phyloP scores from a whole-genome alignment of 2,329 filamentous ascomycete species.

The Microcyclosporella mali region DNA sequence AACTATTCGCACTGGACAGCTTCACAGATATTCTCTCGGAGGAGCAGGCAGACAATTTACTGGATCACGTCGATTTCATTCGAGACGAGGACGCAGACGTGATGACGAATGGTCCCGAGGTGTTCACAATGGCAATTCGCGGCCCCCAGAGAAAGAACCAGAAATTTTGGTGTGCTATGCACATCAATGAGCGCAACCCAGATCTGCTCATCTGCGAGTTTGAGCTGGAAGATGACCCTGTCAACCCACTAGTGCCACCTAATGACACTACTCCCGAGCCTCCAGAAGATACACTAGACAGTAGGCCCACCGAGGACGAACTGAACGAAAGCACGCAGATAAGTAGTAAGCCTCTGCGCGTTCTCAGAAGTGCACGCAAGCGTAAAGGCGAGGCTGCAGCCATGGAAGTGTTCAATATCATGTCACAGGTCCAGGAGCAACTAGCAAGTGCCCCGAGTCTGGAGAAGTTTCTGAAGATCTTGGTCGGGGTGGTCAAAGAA shows the following conservation, averaged over 20 bases:
- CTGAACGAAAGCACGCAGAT: constrained; percentile 69
- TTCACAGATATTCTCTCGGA: constrained; percentile 81
- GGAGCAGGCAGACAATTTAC: constrained; percentile 74
- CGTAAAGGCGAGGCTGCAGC: constrained; percentile 71
- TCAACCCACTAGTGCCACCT: constrained; percentile 59
- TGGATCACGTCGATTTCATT: constrained; percentile 85
- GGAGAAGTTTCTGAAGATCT: constrained; percentile 68
- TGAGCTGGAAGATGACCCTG: constrained; percentile 70
- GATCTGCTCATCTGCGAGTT: constrained; percentile 81
- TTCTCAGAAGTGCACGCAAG: constrained; percentile 68
- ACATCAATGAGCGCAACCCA: constrained; percentile 62
- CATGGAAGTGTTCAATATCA: constrained; percentile 87
- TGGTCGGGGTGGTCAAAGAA: constrained; percentile 83
- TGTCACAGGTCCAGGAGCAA: constrained; percentile 87
- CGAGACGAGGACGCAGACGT: constrained; percentile 75
- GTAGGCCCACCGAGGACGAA: constrained; percentile 68
- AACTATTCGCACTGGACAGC: constrained; percentile 66
- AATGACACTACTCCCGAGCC: constrained; percentile 55
- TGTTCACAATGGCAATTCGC: constrained; percentile 73
- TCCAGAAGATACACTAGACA: constrained; percentile 67
- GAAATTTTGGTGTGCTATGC: constrained; percentile 84
- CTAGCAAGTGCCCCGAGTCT: constrained; percentile 65
- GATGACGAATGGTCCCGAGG: constrained; percentile 69
- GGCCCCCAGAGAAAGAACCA: constrained; percentile 48
- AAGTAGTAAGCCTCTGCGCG: constrained; percentile 68